These are phyloP conservation scores for Phytopythium kandeliae DNA, from an alignment of 352 stramenopile genomes.

Conservation along the genomic window DNA sequence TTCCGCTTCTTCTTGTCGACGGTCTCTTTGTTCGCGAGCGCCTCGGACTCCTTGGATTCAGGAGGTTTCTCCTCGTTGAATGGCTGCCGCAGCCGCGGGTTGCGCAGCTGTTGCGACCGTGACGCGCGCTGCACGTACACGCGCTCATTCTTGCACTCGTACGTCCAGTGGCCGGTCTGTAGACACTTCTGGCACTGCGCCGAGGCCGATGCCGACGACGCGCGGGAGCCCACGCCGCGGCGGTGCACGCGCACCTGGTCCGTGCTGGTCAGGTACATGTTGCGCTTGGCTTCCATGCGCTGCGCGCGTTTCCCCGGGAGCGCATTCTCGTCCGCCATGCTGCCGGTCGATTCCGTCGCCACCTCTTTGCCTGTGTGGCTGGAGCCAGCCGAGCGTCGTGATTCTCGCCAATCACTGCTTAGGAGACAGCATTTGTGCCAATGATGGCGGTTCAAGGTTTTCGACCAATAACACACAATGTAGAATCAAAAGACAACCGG, in stretches of 20 bases:
- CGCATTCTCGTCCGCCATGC: slow-evolving; percentile 21
- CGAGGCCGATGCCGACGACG: slow-evolving; percentile 12
- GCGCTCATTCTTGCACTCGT: slow-evolving; percentile 85
- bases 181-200: slow-evolving; percentile 86
- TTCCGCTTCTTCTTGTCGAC: slow-evolving; percentile 12
- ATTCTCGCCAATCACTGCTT: no score
- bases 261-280: slow-evolving; percentile 83
- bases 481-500: not conserved
- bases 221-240: slow-evolving; percentile 17
- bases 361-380: slow-evolving; percentile 2
- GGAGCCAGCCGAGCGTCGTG: not conserved
- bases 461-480: not conserved
- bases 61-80: slow-evolving; percentile 79
- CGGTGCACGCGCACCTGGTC: slow-evolving; percentile 60
- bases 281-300: slow-evolving; percentile 69
- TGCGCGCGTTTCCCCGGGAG: slow-evolving; percentile 55
- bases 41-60: slow-evolving; percentile 32
- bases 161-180: slow-evolving; percentile 73
- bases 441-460: no score
- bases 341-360: not conserved
- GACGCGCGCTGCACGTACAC: slow-evolving; percentile 77
- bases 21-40: slow-evolving; percentile 6
- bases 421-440: no score
- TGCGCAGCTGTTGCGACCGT: slow-evolving; percentile 71
- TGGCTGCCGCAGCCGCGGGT: slow-evolving; percentile 73